Percentiles rank a stretch among this genome's conserved stretches.
These are phyloP conservation scores for Amanita exitialis DNA, from an alignment of 768 basidiomycete species.

Conservation along the genomic window DNA sequence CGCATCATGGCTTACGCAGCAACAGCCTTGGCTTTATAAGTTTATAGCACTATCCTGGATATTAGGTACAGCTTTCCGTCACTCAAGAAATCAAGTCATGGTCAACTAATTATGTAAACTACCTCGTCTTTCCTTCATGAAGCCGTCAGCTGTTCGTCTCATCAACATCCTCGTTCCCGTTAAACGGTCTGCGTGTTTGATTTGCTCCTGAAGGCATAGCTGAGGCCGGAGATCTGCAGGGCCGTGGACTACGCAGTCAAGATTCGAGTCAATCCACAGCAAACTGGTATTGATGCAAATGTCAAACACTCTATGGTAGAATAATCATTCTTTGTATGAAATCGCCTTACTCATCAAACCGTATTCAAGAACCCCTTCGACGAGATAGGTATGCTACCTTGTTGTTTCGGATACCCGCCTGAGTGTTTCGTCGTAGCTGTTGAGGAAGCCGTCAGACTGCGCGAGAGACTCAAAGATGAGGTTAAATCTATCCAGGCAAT, in stretches of 20 bases:
- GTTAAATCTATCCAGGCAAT: conserved; percentile 86
- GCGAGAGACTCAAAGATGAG: conserved; percentile 66
- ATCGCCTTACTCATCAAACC: background rate
- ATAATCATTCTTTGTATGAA: background rate
- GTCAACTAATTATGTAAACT: background rate
- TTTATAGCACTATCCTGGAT: too few species aligned
- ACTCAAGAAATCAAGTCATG: too few species aligned
- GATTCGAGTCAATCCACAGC: conserved; percentile 92
- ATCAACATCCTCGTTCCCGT: conserved; percentile 92
- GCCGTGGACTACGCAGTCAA: conserved; percentile 97
- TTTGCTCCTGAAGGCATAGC: background rate
- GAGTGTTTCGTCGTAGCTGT: conserved; percentile 46
- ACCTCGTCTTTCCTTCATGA: conserved; percentile 34
- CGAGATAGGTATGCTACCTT: conserved; percentile 72
- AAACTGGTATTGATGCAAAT: conserved; percentile 92
- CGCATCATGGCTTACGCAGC: too few species aligned
- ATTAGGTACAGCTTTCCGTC: background rate
- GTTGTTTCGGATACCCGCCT: background rate
- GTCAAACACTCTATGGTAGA: conserved; percentile 99
- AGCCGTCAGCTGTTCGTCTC: conserved; percentile 58
- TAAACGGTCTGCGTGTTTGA: conserved; percentile 53
- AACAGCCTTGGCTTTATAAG: too few species aligned
- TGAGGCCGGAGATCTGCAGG: conserved; percentile 26
- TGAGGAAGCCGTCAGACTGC: conserved; percentile 94
- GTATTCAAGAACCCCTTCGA: conserved; percentile 88